Percentiles rank a stretch among this genome's conserved stretches.
Evolutionary conservation across 768 basidiomycete genomes (phyloP).

Genomic region (Kwoniella pini): DNA sequence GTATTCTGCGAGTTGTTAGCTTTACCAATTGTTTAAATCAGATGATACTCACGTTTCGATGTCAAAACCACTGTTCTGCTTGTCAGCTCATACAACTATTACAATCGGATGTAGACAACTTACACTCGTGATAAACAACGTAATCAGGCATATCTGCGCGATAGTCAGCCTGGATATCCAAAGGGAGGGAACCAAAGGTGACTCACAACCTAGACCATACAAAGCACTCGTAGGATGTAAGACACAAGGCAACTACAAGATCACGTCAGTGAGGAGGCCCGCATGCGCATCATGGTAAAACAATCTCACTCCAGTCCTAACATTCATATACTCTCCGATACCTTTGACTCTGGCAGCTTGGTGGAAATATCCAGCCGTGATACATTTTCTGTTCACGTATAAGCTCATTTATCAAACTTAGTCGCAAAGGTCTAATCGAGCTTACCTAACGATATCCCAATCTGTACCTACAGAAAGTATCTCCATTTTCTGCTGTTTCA

Average conservation of each 20-base stretch:
- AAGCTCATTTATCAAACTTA: conserved; percentile 1
- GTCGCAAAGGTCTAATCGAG: background rate
- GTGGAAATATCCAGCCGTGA: conserved; percentile 97
- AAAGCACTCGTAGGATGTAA: conserved; percentile 95
- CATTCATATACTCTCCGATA: conserved; percentile 98
- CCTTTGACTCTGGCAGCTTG: conserved; percentile 98
- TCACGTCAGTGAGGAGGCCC: background rate
- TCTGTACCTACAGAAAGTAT: conserved; percentile 88
- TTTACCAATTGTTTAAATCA: background rate
- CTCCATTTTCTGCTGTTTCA: conserved; percentile 98
- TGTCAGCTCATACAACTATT: conserved; percentile 20
- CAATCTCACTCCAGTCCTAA: conserved; percentile 68
- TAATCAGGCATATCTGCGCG: conserved; percentile 85
- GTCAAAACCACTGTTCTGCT: conserved; percentile 68
- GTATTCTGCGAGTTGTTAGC: conserved; percentile 60
- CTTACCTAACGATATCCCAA: conserved; percentile 80
- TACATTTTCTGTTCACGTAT: conserved; percentile 71
- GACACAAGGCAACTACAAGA: conserved; percentile 71
- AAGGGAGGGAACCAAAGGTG: background rate
- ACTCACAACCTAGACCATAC: conserved; percentile 87
- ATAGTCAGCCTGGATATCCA: conserved; percentile 23
- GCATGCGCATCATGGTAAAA: background rate
- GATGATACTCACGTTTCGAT: conserved; percentile 64
- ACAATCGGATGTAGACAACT: conserved; percentile 15
- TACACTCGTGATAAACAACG: conserved; percentile 87